Evolutionary conservation across 2,329 filamentous ascomycete genomes (phyloP), one percentile per base, ranked within the genome.

Genomic region (Fusarium sp.): DNA sequence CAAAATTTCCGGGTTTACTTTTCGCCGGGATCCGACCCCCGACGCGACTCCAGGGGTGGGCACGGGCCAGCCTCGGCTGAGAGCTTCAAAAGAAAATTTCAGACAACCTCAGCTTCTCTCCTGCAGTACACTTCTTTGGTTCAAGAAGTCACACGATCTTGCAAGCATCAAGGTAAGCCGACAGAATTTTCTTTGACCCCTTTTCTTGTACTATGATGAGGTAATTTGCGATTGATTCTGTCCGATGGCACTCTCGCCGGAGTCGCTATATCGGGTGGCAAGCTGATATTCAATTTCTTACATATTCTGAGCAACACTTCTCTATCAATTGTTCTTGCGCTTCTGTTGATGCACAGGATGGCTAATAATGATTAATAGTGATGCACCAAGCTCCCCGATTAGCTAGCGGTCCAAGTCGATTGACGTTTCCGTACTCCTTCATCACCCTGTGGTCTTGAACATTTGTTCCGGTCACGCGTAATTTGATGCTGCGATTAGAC

Each of bases 171-270:
- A 76, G 81, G 80, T 82, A 81, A 81, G 80, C 59, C 36, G 6
- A 29, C 40, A 51, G 6, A 62, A 53, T 63, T 46, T 60, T 38
- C 27, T 22, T 63, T 29, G 42, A 70, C 35, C 64, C 56, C 66
- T 63, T 49, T 53, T 14, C 33, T 49, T 66, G 40, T 66, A 71
- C 68, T 78, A 92, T 94, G 95, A 98, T 97, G 95, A 93, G 87
- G 93, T 83, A 98, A 98, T 98, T 98, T 98, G 95, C 95, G 95
- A 96, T 96, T 97, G 95, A 98, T 93, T 89, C 88, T 86, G 84
- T 84, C 84, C 87, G 91, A 91, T 95, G 94, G 94, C 88, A 86
- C 93, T 91, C 94, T 85, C 93, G 95, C 95, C 95, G 90, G 95
- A 91, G 93, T 89, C 87, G 93, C 92, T 89, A 92, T 92, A 95